These are phyloP conservation scores for Ganoderma multipileum DNA, from an alignment of 1,284 basidiomycete genomes.

Conservation along the genomic window DNA sequence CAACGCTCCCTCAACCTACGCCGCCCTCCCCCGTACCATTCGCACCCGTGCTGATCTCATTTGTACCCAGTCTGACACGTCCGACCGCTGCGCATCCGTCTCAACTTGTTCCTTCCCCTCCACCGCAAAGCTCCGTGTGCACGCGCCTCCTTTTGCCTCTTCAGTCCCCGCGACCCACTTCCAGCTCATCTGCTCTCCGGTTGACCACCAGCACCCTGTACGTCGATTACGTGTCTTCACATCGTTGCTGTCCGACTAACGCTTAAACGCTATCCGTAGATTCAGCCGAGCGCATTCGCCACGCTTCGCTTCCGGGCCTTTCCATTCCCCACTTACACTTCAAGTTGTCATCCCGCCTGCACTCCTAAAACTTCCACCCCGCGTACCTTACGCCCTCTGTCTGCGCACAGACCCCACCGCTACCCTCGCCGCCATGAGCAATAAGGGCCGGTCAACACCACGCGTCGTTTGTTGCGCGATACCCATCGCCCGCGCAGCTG, in stretches of 20 bases:
- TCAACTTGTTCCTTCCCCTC: slow-evolving; percentile 4
- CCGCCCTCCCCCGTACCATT: neutral
- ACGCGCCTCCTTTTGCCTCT: neutral
- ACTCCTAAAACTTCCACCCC: slow-evolving; percentile 26
- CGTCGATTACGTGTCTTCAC: slow-evolving; percentile 31
- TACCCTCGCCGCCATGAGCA: slow-evolving; percentile 59
- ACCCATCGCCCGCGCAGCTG: slow-evolving; percentile 72
- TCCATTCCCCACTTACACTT: slow-evolving; percentile 3
- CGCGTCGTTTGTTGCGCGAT: slow-evolving; percentile 88
- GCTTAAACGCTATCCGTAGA: slow-evolving; percentile 15
- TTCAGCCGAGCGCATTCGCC: slow-evolving; percentile 13
- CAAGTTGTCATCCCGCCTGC: slow-evolving; percentile 9
- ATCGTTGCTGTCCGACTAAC: slow-evolving; percentile 10
- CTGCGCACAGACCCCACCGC: slow-evolving; percentile 28
- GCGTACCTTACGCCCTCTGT: slow-evolving; percentile 24
- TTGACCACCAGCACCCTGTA: slow-evolving; percentile 8
- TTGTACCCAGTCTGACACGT: neutral
- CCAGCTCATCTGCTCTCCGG: neutral
- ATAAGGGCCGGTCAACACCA: slow-evolving; percentile 77
- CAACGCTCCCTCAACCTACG: slow-evolving; percentile 18
- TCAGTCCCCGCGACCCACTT: neutral
- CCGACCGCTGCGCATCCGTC: slow-evolving; percentile 10
- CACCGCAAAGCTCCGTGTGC: neutral
- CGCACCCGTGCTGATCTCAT: neutral
- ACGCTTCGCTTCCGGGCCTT: slow-evolving; percentile 5